Evolutionary conservation across 805 yeast species (phyloP).

Genomic region (Myxozyma lipomycoides): DNA sequence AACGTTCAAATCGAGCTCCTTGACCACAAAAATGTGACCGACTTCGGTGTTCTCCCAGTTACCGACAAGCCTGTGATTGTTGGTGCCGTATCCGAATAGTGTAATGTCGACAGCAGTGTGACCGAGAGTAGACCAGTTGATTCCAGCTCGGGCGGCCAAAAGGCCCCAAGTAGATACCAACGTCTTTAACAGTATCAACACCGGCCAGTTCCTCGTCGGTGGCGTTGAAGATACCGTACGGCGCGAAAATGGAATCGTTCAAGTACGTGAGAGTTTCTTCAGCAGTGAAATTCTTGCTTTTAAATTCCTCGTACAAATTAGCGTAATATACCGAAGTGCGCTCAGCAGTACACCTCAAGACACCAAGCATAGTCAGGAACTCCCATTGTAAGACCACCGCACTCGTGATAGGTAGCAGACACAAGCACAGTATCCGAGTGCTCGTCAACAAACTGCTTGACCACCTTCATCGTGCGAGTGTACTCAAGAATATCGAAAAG

Average conservation of each 20-base stretch:
- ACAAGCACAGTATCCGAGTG: slow-evolving; percentile 75
- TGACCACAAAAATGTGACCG: slow-evolving; percentile 68
- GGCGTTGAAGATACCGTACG: slow-evolving; percentile 62
- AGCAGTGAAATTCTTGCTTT: neutral
- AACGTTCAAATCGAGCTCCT: slow-evolving; percentile 41
- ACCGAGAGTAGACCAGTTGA: slow-evolving; percentile 97
- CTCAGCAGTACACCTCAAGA: slow-evolving; percentile 69
- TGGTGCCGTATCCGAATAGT: slow-evolving; percentile 74
- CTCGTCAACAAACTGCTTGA: slow-evolving; percentile 60
- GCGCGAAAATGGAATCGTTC: slow-evolving; percentile 47
- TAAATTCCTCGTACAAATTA: slow-evolving; percentile 28
- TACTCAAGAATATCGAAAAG: slow-evolving; percentile 86
- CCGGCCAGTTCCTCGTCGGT: slow-evolving; percentile 50
- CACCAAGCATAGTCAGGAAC: slow-evolving; percentile 88
- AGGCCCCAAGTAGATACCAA: slow-evolving; percentile 52
- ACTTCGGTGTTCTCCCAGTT: slow-evolving; percentile 84
- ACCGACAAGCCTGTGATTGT: slow-evolving; percentile 57
- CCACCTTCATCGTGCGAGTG: slow-evolving; percentile 76
- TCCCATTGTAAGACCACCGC: slow-evolving; percentile 89
- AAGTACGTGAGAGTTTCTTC: neutral
- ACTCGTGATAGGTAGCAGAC: slow-evolving; percentile 90
- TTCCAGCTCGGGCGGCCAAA: slow-evolving; percentile 75
- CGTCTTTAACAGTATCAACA: slow-evolving; percentile 39
- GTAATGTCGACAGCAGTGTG: slow-evolving; percentile 96
- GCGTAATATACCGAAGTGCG: slow-evolving; percentile 69